Percentiles rank a stretch among this genome's conserved stretches.
Conservation (phyloP, 768 basidiomycete genomes). For the Phylloporus rhodoxanthus region DNA sequence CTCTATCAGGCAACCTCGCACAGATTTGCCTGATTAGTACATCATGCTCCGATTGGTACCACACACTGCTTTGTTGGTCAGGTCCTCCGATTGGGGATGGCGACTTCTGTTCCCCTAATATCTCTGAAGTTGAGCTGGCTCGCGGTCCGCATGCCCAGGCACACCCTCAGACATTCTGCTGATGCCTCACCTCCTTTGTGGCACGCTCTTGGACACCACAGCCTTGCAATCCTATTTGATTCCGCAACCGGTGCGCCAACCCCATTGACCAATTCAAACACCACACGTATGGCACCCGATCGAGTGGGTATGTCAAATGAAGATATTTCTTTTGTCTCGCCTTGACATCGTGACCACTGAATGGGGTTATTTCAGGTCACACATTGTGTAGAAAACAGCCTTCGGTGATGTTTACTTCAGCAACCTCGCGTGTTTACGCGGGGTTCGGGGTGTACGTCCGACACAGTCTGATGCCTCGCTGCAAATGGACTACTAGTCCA, state of each 20-base stretch:
- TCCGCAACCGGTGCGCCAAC: neutral
- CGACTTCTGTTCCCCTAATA: neutral
- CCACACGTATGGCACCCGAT: constrained; percentile 6
- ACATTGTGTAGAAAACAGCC: neutral
- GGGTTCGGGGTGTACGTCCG: neutral
- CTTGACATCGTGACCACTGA: constrained; percentile 3
- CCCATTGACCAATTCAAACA: neutral
- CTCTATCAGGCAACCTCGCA: constrained; percentile 13
- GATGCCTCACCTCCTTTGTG: constrained; percentile 25
- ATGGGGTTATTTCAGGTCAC: constrained; percentile 7
- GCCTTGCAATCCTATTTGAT: constrained; percentile 12
- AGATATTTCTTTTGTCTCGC: constrained; percentile 1
- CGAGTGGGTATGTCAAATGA: neutral
- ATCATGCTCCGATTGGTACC: constrained; percentile 12
- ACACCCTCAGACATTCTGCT: constrained; percentile 15
- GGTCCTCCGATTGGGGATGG: constrained; percentile 3
- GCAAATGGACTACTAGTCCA: neutral
- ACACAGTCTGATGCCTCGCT: neutral
- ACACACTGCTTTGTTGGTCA: constrained; percentile 8
- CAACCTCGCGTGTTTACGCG: neutral
- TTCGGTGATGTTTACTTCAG: neutral
- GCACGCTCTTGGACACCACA: constrained; percentile 29
- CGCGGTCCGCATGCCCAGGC: neutral
- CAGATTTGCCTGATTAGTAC: constrained; percentile 15
- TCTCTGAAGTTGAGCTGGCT: neutral